These are phyloP conservation scores for Candida takata DNA, from an alignment of 805 yeast species.

Conservation along the genomic window DNA sequence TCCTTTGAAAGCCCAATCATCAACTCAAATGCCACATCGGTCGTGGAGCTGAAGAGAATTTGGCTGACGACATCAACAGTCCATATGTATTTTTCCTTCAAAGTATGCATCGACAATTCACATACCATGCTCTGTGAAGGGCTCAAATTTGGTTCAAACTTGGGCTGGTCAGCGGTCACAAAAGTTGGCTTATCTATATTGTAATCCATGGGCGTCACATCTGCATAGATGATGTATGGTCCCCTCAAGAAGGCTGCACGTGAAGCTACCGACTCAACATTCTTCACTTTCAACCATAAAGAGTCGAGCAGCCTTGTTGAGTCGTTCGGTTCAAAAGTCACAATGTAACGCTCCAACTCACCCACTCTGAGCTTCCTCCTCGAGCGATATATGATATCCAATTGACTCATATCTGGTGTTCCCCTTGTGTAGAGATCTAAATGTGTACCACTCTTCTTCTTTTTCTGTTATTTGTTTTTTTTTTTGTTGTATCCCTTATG, in stretches of 20 bases:
- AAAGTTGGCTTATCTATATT: conserved; percentile 43
- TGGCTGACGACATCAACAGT: conserved; percentile 66
- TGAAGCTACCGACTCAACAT: conserved; percentile 50
- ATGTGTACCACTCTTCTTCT: too few species aligned
- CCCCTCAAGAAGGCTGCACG: conserved; percentile 74
- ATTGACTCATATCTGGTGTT: conserved; percentile 5
- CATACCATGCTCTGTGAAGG: conserved; percentile 60
- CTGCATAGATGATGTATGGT: conserved; percentile 69
- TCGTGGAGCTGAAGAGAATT: conserved; percentile 55
- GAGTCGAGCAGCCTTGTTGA: conserved; percentile 24
- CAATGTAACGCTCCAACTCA: conserved; percentile 47
- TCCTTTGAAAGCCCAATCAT: conserved; percentile 38
- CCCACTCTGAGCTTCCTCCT: conserved; percentile 38
- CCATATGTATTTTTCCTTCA: conserved; percentile 57
- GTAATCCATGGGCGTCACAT: conserved; percentile 51
- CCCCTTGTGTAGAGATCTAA: too few species aligned
- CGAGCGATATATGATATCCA: conserved; percentile 30
- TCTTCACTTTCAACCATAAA: conserved; percentile 52
- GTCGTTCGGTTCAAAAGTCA: conserved; percentile 32
- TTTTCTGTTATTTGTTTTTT: too few species aligned
- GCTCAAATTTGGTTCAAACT: conserved; percentile 60
- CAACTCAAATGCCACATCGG: conserved; percentile 58
- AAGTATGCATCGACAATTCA: conserved; percentile 58
- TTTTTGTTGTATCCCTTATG: too few species aligned
- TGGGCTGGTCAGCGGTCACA: conserved; percentile 73